Conservation (phyloP, 1,139 yeast genomes). For the Meyerozyma smithsonii region DNA sequence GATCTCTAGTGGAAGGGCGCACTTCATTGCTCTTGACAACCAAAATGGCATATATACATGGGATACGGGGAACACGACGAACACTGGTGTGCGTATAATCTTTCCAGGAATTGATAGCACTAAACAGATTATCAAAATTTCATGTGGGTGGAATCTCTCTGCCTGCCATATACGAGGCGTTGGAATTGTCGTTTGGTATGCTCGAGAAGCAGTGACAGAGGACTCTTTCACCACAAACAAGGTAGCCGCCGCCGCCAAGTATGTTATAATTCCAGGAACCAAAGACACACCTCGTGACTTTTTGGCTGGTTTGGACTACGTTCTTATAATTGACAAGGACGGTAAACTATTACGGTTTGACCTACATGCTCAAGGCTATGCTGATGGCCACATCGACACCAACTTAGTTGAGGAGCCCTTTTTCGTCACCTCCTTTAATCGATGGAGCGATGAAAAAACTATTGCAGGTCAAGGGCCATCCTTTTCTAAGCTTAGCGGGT, state of each 20-base stretch:
- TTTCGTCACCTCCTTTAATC: slow-evolving; percentile 16
- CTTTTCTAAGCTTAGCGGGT: slow-evolving; percentile 47
- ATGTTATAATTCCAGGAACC: slow-evolving; percentile 38
- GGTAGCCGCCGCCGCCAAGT: slow-evolving; percentile 28
- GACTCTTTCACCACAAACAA: slow-evolving; percentile 17
- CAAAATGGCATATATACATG: slow-evolving; percentile 52
- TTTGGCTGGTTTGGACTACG: slow-evolving; percentile 47
- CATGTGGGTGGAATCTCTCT: slow-evolving; percentile 69
- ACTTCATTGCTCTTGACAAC: slow-evolving; percentile 59
- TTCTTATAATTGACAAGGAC: slow-evolving; percentile 44
- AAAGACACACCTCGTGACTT: slow-evolving; percentile 47
- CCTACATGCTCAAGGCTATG: slow-evolving; percentile 19
- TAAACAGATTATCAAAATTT: slow-evolving; percentile 36
- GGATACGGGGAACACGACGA: slow-evolving; percentile 47
- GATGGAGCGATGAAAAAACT: slow-evolving; percentile 24
- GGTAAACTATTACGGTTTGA: slow-evolving; percentile 44
- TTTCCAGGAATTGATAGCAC: slow-evolving; percentile 25
- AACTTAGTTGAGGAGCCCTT: slow-evolving; percentile 3
- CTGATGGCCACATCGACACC: slow-evolving; percentile 5
- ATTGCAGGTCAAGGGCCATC: slow-evolving; percentile 13
- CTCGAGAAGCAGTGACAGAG: slow-evolving; percentile 31
- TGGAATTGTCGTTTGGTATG: slow-evolving; percentile 61
- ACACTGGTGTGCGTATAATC: slow-evolving; percentile 43
- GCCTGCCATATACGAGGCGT: slow-evolving; percentile 46
- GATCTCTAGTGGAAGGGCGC: slow-evolving; percentile 63